Percentiles rank a stretch among this genome's conserved stretches.
Conservation (phyloP, 1,139 yeast genomes). For the Lodderomyces oxycetoniae region DNA sequence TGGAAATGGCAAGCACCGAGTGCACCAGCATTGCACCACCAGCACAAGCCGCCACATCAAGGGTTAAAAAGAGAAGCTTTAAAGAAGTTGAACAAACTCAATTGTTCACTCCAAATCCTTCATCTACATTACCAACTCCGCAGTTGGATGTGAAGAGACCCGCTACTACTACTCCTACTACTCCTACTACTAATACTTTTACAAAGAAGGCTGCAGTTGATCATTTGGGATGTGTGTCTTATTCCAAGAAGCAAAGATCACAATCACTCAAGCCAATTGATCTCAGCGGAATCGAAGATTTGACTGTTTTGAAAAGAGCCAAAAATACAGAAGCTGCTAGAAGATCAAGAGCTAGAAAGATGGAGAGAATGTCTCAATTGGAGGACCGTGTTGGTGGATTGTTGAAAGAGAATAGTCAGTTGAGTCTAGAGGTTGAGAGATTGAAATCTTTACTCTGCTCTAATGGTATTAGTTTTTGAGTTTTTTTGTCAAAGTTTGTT, state of each 20-base stretch:
- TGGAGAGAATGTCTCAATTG: constrained; percentile 80
- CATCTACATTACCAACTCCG: constrained; percentile 34
- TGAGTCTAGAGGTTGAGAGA: constrained; percentile 57
- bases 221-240: constrained; percentile 59
- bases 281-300: constrained; percentile 50
- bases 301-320: constrained; percentile 77
- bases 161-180: constrained; percentile 1
- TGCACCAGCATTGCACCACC: constrained; percentile 10
- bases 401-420: constrained; percentile 46
- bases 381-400: constrained; percentile 72
- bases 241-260: constrained; percentile 57
- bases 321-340: constrained; percentile 97
- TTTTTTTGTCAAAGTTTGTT: too few species aligned
- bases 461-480: constrained; percentile 19
- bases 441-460: constrained; percentile 44
- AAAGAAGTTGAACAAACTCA: constrained; percentile 28
- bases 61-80: constrained; percentile 23
- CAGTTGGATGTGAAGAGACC: constrained; percentile 18
- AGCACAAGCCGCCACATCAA: background rate
- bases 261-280: constrained; percentile 65
- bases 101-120: constrained; percentile 32
- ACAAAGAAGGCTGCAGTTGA: constrained; percentile 36
- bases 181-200: constrained; percentile 5
- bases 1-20: constrained; percentile 9
- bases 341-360: constrained; percentile 88